Evolutionary conservation across 768 basidiomycete species (phyloP).

Genomic region (Cantharellus anzutake): DNA sequence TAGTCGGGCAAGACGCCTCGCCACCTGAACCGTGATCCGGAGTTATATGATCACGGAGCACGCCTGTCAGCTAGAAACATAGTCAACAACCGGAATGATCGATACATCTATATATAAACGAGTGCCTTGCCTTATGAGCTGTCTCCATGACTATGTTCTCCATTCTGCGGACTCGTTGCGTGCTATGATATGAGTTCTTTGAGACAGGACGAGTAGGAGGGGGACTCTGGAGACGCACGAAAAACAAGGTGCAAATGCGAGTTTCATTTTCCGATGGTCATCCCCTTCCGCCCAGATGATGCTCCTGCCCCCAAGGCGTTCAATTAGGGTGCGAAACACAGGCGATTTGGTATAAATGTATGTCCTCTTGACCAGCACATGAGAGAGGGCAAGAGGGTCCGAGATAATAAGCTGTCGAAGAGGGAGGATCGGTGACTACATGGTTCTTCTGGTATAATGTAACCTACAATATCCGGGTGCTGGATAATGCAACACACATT

Average conservation of each 20-base stretch:
- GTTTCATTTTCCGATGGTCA: conserved; percentile 14
- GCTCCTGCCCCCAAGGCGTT: conserved; percentile 19
- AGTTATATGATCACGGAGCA: no score
- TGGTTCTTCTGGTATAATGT: background rate
- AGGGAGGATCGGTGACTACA: background rate
- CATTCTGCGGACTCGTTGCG: no score
- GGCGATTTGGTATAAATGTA: conserved; percentile 3
- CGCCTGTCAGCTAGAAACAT: no score
- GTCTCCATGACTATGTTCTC: no score
- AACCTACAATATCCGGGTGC: background rate
- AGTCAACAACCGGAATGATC: no score
- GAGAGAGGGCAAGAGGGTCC: conserved; percentile 12
- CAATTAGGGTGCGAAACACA: conserved; percentile 18
- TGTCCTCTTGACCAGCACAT: conserved; percentile 8
- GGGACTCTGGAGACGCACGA: background rate
- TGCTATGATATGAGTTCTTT: no score
- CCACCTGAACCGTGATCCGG: no score
- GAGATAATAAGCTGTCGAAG: conserved; percentile 9
- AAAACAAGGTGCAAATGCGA: background rate
- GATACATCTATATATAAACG: no score
- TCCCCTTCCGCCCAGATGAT: conserved; percentile 23
- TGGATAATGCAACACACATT: background rate
- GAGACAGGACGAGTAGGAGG: no score
- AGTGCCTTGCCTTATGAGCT: no score
- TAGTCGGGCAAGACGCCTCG: no score